Evolutionary conservation across 2,329 filamentous ascomycete genomes (phyloP).

Genomic region (Colletotrichum sp.): DNA sequence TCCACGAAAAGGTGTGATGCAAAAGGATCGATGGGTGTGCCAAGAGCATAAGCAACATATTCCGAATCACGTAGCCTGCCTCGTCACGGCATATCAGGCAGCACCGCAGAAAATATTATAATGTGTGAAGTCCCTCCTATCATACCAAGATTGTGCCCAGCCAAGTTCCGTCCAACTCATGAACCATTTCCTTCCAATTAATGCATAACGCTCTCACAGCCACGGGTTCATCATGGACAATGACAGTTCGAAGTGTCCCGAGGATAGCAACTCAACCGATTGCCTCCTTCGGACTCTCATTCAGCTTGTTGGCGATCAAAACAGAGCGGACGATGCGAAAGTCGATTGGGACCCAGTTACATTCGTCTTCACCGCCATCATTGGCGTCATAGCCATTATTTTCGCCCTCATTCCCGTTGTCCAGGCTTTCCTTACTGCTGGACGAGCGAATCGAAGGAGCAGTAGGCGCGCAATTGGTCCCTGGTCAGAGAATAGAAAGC

Average conservation of each 20-base stretch:
- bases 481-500: neutral
- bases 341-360: neutral
- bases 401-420: neutral
- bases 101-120: too few relatives aligned
- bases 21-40: too few relatives aligned
- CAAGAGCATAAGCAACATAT: too few relatives aligned
- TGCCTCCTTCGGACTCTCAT: neutral
- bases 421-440: neutral
- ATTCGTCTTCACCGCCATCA: neutral
- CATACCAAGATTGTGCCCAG: too few relatives aligned
- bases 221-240: neutral
- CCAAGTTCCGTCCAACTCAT: neutral
- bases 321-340: neutral
- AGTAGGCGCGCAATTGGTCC: neutral
- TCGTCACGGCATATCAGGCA: too few relatives aligned
- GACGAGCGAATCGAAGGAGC: neutral
- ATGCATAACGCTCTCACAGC: neutral
- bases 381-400: neutral
- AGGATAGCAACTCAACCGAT: neutral
- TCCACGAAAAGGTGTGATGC: too few relatives aligned
- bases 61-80: too few relatives aligned
- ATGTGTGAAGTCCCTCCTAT: too few relatives aligned
- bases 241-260: neutral
- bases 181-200: neutral
- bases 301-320: neutral